Percentiles rank a stretch among this genome's conserved stretches.
Conservation (phyloP, 148 eudicot genomes). For the Arctostaphylos glauca region DNA sequence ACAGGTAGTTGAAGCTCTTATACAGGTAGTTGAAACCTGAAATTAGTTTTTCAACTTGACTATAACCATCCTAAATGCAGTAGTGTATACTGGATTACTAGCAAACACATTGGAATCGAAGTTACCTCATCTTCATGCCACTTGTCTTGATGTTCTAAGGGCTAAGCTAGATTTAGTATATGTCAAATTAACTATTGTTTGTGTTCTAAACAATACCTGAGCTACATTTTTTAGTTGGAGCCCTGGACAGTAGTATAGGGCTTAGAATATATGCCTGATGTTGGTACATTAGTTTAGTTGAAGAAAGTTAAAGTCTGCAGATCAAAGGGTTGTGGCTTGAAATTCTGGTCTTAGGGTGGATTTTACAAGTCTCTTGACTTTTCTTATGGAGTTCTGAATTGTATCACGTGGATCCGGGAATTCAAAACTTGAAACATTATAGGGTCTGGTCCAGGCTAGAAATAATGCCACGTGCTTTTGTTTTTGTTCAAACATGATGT, state of each 20-base stretch:
- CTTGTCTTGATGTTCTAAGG: not conserved
- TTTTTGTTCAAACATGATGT: conserved; percentile 2
- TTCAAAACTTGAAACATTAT: not conserved
- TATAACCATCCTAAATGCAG: too few relatives aligned
- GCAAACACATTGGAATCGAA: not conserved
- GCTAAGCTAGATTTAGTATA: not conserved
- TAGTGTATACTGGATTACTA: not conserved
- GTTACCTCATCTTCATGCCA: not conserved
- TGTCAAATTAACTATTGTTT: not conserved
- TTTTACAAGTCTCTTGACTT: conserved; percentile 1
- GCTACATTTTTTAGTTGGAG: not conserved
- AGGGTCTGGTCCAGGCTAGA: not conserved
- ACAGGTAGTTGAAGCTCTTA: not conserved
- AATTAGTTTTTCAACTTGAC: not conserved
- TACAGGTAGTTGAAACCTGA: not conserved
- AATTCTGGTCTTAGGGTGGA: not conserved
- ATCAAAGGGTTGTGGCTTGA: too few relatives aligned
- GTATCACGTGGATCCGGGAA: not conserved
- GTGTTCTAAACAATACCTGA: not conserved
- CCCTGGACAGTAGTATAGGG: too few relatives aligned
- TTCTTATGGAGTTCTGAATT: not conserved
- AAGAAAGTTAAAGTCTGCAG: too few relatives aligned
- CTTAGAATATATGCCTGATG: too few relatives aligned
- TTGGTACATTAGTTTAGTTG: too few relatives aligned
- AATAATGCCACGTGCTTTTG: not conserved